Conservation (phyloP, 176 grass and related monocot species). For the Oryza rufipogon region DNA sequence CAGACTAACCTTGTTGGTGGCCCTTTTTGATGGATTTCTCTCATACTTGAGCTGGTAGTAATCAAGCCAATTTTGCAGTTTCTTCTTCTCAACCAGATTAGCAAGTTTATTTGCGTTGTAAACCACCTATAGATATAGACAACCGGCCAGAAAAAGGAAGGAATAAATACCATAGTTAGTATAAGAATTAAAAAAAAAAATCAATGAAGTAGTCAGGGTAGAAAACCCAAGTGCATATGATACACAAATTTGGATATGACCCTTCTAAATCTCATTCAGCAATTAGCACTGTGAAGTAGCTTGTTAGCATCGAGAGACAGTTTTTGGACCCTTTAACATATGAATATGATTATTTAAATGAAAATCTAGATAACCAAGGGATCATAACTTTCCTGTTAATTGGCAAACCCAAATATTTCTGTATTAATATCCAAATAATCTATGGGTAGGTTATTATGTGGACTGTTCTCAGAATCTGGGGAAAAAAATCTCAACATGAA, state of each 20-base stretch:
- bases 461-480: background rate
- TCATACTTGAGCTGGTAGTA: slow-evolving; percentile 87
- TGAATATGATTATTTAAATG: background rate
- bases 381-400: background rate
- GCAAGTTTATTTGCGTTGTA: slow-evolving; percentile 92
- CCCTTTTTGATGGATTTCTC: slow-evolving; percentile 64
- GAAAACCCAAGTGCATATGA: background rate
- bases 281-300: background rate
- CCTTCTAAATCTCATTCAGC: background rate
- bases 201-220: background rate
- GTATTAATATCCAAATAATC: background rate
- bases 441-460: background rate
- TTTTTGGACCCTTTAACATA: background rate
- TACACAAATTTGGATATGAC: slow-evolving; percentile 14
- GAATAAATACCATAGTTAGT: background rate
- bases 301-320: background rate
- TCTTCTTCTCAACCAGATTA: slow-evolving; percentile 82
- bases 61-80: slow-evolving; percentile 87
- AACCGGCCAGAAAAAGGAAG: slow-evolving; percentile 7
- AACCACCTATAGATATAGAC: slow-evolving; percentile 59
- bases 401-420: background rate
- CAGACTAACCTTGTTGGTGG: slow-evolving; percentile 76
- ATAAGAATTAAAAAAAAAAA: background rate
- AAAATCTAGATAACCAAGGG: background rate
- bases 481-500: slow-evolving; percentile 1